phyloP scores from a whole-genome alignment of 345 rosid species.

The Gynandropsis gynandra region DNA sequence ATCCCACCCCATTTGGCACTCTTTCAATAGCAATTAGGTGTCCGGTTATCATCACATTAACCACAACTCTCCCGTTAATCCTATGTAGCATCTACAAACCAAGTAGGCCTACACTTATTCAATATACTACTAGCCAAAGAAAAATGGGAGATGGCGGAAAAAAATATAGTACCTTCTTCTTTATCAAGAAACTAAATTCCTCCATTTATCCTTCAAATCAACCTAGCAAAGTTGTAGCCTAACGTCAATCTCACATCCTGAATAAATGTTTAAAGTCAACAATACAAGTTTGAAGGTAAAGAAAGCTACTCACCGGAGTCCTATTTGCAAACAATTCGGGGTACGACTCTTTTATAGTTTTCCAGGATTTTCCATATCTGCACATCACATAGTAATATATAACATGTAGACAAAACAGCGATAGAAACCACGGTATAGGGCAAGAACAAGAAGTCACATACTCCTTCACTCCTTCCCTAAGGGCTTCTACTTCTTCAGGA shows the following conservation, averaged over 20 bases:
- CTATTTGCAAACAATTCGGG: slow-evolving; percentile 21
- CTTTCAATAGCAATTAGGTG: too few species aligned
- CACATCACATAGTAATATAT: slow-evolving; percentile 8
- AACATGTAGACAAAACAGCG: slow-evolving; percentile 1
- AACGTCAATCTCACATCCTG: slow-evolving; percentile 12
- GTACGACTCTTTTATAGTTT: slow-evolving; percentile 23
- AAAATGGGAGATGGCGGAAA: too few species aligned
- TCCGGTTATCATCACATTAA: too few species aligned
- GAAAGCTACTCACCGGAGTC: slow-evolving; percentile 20
- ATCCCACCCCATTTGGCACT: too few species aligned
- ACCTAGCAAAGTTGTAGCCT: slow-evolving; percentile 15
- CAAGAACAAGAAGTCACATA: slow-evolving; percentile 16
- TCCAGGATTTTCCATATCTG: slow-evolving; percentile 26
- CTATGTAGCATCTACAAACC: too few species aligned
- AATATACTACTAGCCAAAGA: too few species aligned
- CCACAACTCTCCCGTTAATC: too few species aligned
- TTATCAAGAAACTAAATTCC: slow-evolving; percentile 22
- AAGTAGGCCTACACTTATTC: too few species aligned
- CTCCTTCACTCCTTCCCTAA: slow-evolving; percentile 28
- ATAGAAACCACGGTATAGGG: neutral
- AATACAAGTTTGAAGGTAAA: slow-evolving; percentile 2
- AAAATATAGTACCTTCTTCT: neutral
- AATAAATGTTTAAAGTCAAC: neutral
- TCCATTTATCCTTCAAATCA: slow-evolving; percentile 29
- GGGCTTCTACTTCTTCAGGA: slow-evolving; percentile 25